Conservation (phyloP, 805 yeast species). For the Diddensiella caesifluorescens region DNA sequence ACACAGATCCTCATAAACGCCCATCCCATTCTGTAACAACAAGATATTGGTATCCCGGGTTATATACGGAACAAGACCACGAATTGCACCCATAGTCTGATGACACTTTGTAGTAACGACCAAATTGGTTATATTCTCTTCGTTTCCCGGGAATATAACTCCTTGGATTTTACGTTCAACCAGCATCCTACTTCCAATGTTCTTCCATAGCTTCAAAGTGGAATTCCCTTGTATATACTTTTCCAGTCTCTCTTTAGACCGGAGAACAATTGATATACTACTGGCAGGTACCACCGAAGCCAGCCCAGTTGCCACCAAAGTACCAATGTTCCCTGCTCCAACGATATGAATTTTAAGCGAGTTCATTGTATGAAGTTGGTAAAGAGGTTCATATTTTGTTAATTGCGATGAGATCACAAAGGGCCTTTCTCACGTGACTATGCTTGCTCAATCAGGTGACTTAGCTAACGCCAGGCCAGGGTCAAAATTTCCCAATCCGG, state of each 20-base stretch:
- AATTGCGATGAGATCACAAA: too few species aligned
- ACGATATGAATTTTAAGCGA: constrained; percentile 31
- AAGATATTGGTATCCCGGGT: constrained; percentile 49
- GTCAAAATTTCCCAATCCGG: too few species aligned
- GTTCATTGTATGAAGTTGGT: too few species aligned
- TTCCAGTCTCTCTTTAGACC: constrained; percentile 39
- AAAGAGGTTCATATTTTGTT: too few species aligned
- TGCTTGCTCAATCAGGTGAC: too few species aligned
- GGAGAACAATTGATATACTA: constrained; percentile 38
- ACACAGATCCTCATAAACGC: constrained; percentile 52
- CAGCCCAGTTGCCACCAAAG: constrained; percentile 43
- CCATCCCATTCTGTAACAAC: constrained; percentile 84
- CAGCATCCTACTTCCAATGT: constrained; percentile 10
- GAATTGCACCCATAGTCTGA: constrained; percentile 60
- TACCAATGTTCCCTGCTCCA: constrained; percentile 53
- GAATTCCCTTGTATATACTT: constrained; percentile 40
- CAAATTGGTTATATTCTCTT: constrained; percentile 45
- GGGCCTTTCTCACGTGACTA: too few species aligned
- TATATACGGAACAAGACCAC: constrained; percentile 48
- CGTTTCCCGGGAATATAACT: constrained; percentile 6
- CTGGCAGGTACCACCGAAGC: constrained; percentile 37
- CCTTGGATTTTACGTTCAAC: constrained; percentile 20
- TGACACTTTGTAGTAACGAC: constrained; percentile 77
- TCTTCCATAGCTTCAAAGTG: constrained; percentile 31
- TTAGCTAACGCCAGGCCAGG: too few species aligned